Conservation (phyloP, 306 rosid species). For the Nissolia schottii region DNA sequence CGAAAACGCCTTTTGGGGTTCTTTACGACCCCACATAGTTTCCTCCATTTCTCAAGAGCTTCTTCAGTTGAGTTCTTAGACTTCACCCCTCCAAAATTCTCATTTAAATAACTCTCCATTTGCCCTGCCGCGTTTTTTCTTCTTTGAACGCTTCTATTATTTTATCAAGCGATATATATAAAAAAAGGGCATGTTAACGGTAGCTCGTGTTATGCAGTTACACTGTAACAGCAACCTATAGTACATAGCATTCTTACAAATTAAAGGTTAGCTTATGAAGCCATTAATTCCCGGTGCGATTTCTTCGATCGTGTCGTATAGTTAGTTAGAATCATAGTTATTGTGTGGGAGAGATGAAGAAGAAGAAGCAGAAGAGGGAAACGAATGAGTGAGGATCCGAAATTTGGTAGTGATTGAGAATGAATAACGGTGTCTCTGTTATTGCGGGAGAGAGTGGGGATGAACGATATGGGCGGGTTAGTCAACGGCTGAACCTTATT, state of each 20-base stretch:
- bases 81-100: constrained; percentile 67
- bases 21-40: constrained; percentile 69
- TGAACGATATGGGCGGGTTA: constrained; percentile 31
- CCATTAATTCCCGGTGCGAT: neutral
- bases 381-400: constrained; percentile 44
- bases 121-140: neutral
- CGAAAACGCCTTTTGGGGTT: constrained; percentile 83
- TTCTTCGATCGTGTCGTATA: neutral
- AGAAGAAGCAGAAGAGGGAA: constrained; percentile 17
- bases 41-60: constrained; percentile 75
- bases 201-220: neutral
- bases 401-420: constrained; percentile 25
- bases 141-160: neutral
- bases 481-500: constrained; percentile 2
- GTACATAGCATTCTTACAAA: neutral
- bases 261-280: neutral
- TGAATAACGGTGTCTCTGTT: constrained; percentile 25
- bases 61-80: constrained; percentile 70
- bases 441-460: constrained; percentile 22
- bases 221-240: neutral
- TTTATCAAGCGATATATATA: constrained; percentile 3
- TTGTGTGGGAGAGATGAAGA: neutral
- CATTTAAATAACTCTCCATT: constrained; percentile 74
- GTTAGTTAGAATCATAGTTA: neutral
- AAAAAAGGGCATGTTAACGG: neutral